These are phyloP conservation scores for Dactylellina drechsleri DNA, from an alignment of 2,329 filamentous ascomycete genomes.

Conservation along the genomic window DNA sequence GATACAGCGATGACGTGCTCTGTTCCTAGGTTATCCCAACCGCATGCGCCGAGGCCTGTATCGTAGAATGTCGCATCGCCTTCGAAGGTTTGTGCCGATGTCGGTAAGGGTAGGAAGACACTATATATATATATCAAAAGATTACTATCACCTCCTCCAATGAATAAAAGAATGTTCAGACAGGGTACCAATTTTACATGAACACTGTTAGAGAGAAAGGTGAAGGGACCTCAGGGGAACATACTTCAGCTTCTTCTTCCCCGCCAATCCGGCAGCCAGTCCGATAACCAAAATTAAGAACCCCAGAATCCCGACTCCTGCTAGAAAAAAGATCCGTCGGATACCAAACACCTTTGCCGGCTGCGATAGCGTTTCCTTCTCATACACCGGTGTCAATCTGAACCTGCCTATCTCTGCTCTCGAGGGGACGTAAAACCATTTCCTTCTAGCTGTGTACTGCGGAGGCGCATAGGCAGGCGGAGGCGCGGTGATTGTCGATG, in stretches of 20 bases:
- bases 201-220: background rate
- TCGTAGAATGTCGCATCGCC: constrained; percentile 77
- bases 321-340: constrained; percentile 30
- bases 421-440: constrained; percentile 29
- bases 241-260: constrained; percentile 36
- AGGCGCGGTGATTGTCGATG: constrained; percentile 20
- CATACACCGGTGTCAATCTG: constrained; percentile 40
- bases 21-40: constrained; percentile 66
- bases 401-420: constrained; percentile 32
- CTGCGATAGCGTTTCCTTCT: constrained; percentile 43
- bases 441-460: constrained; percentile 17
- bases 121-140: background rate
- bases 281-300: constrained; percentile 47
- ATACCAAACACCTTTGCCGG: constrained; percentile 47
- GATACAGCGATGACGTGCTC: constrained; percentile 76
- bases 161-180: background rate
- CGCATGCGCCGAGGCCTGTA: constrained; percentile 76
- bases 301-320: constrained; percentile 19
- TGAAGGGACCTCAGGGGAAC: background rate
- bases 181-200: background rate
- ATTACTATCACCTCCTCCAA: background rate
- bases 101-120: constrained; percentile 42
- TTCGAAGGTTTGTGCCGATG: constrained; percentile 35
- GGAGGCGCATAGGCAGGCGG: constrained; percentile 28
- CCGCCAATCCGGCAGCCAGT: constrained; percentile 37